Evolutionary conservation across 163 green algal genomes (phyloP), one percentile per base, ranked within the genome.

Genomic region (Smithsoniella earleae): DNA sequence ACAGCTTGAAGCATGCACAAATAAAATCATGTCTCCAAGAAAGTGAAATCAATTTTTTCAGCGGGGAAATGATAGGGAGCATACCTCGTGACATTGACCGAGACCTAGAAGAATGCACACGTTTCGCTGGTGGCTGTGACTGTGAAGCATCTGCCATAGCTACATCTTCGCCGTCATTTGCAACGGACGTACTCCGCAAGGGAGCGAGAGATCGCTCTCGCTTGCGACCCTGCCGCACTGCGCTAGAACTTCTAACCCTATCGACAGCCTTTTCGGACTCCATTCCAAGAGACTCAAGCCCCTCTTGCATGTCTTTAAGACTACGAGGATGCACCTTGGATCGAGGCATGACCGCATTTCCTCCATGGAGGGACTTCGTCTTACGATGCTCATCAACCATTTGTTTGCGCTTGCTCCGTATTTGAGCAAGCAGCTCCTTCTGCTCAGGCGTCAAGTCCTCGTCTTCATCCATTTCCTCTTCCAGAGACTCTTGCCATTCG

Each of bases 401-500:
- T 65, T 85, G 75, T 36, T 75, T 80, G 84, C 96, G 96, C 36
- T 83, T 82, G 2, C 72, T 31, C 2, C 85, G 65, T 66, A 98
- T 95, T 31, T 77, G 66, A 27, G 73, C 75, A 58, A 96, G 83
- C 55, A 87, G 81, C 27, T 81, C 73, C 16, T 25, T 27, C 82
- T 98, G 85, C 76, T 92, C 89, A 10, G 84, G 77, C 0, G 80
- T 88, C 43, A 98, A 78, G 37, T 91, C 88, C 30, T 88, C 85
- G 2, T 83, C 81, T 30, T 82, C 78, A 8, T 86, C 85, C 77
- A 90, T 85, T 62, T 82, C 84, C 3, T 65, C 49, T 22, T 89
- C 80, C 34, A 83, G 76, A 76, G 82, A 75, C 62, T 83, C 81
- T 45, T 78, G 52, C 76, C 76, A 73, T 38, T 84, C 73, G 77